Percentiles rank a stretch among this genome's conserved stretches.
Conservation (phyloP, 768 basidiomycete species). For the Agrocybe chaxingu region DNA sequence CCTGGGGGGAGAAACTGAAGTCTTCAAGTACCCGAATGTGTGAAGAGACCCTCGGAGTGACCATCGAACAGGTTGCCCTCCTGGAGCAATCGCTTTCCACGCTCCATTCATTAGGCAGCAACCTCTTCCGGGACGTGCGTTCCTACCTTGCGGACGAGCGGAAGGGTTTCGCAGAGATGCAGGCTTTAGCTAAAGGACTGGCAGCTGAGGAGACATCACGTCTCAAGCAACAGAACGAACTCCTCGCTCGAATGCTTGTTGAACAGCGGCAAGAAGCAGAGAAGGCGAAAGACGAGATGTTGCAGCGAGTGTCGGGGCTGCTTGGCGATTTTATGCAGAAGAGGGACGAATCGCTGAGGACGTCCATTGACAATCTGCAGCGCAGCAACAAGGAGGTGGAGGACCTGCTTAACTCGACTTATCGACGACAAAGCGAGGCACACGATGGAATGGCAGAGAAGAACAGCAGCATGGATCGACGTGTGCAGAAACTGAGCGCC, state of each 20-base stretch:
- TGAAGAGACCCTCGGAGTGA: slow-evolving; percentile 39
- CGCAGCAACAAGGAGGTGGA: slow-evolving; percentile 56
- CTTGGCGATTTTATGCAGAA: slow-evolving; percentile 68
- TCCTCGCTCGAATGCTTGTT: slow-evolving; percentile 57
- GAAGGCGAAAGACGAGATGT: slow-evolving; percentile 65
- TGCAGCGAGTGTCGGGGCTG: slow-evolving; percentile 72
- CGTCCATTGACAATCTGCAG: slow-evolving; percentile 51
- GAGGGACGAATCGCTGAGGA: slow-evolving; percentile 63
- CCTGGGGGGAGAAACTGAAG: slow-evolving; percentile 56
- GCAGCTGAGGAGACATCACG: slow-evolving; percentile 48
- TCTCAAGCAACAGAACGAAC: slow-evolving; percentile 69
- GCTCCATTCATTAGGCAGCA: slow-evolving; percentile 59
- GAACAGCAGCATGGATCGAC: slow-evolving; percentile 37
- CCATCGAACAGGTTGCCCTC: slow-evolving; percentile 43
- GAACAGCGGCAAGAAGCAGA: slow-evolving; percentile 65
- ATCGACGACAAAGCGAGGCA: slow-evolving; percentile 44
- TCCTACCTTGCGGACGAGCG: slow-evolving; percentile 56
- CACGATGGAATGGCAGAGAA: slow-evolving; percentile 37
- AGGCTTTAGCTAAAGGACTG: slow-evolving; percentile 42
- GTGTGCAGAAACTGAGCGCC: slow-evolving; percentile 41
- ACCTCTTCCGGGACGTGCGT: slow-evolving; percentile 53
- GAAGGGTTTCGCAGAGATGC: slow-evolving; percentile 46
- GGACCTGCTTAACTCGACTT: slow-evolving; percentile 43
- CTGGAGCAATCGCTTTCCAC: slow-evolving; percentile 57
- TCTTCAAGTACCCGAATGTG: slow-evolving; percentile 46